A percentile compares a stretch with the other conserved stretches of the same genome.
Evolutionary conservation across 176 grass and related monocot genomes (phyloP).

Genomic region (Musa schizocarpa): DNA sequence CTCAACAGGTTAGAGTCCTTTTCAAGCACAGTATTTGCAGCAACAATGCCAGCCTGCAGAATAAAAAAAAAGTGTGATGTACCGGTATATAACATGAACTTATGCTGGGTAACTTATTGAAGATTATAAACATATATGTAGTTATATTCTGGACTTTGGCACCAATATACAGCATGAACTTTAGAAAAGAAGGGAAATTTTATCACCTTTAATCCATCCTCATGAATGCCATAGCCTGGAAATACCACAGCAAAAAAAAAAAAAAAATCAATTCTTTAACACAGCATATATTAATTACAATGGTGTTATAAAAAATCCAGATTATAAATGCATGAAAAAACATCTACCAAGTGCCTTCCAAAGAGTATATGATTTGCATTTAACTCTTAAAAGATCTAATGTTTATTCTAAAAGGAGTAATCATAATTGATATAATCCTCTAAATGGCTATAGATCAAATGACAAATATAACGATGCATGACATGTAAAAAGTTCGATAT

Average conservation of each 20-base stretch:
- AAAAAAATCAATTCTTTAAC: not conserved
- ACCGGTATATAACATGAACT: not conserved
- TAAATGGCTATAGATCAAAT: no score
- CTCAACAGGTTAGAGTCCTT: constrained; percentile 26
- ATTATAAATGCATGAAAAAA: not conserved
- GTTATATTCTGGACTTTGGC: not conserved
- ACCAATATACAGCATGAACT: not conserved
- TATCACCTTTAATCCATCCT: constrained; percentile 66
- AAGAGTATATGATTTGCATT: not conserved
- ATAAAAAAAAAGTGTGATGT: not conserved
- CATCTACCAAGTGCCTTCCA: not conserved
- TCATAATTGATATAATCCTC: not conserved
- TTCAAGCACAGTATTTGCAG: constrained; percentile 46
- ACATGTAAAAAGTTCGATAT: no score
- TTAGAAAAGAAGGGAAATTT: not conserved
- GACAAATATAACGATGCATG: no score
- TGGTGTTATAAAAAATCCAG: not conserved
- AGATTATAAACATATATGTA: not conserved
- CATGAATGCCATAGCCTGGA: constrained; percentile 77
- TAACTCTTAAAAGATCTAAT: not conserved
- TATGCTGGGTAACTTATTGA: not conserved
- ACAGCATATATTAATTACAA: not conserved
- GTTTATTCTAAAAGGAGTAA: not conserved
- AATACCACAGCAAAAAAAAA: not conserved
- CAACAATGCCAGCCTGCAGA: constrained; percentile 51